Base-by-base conservation (phyloP, 306 rosid species). In the Malus domestica region DNA sequence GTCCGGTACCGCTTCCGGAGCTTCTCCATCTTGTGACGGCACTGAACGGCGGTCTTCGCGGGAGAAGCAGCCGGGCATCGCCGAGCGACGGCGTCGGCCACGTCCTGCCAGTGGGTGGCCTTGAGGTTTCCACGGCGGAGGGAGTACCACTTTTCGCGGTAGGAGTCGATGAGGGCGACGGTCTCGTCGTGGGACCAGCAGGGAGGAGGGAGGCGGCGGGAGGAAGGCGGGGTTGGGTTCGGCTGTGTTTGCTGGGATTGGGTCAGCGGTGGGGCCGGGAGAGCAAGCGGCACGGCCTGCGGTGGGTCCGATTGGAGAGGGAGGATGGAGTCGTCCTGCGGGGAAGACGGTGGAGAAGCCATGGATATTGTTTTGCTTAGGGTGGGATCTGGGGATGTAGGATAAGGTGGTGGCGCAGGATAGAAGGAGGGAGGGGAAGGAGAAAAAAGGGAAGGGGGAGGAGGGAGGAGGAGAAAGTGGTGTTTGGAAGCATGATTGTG, bases 21-120 rank as follows among this genome's bases (percentile, higher is more conserved):
- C 27, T 94, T 94, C 82, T 91, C 98, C 98, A 94, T 94, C 78
- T 94, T 94, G 70, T 94, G 97, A 25, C 96, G 98, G 78, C 98
- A 94, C 90, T 91, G 98, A 4, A 94, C 96, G 82, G 98, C 96
- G 27, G 97, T 91, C 72, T 94, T 94, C 0, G 94, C 66, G 1
- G 94, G 95, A 1, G 96, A 78, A 0, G 91, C 89, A 22, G 79
- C 76, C 2, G 98, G 97, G 68, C 98, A 94, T 0, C 86, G 85
- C 0, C 70, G 77, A 1, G 98, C 71, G 15, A 94, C 93, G 18
- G 86, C 76, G 52, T 94, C 96, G 27, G 98, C 97, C 18, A 94
- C 98, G 70, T 91, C 98, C 30, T 94, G 98, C 98, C 98, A 94
- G 81, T 94, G 98, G 10, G 91, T 88, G 0, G 98, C 96, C 65